Percentiles rank a stretch among this genome's conserved stretches.
phyloP scores from a whole-genome alignment of 2,329 filamentous ascomycete species.

The Keithomyces neogunnii region DNA sequence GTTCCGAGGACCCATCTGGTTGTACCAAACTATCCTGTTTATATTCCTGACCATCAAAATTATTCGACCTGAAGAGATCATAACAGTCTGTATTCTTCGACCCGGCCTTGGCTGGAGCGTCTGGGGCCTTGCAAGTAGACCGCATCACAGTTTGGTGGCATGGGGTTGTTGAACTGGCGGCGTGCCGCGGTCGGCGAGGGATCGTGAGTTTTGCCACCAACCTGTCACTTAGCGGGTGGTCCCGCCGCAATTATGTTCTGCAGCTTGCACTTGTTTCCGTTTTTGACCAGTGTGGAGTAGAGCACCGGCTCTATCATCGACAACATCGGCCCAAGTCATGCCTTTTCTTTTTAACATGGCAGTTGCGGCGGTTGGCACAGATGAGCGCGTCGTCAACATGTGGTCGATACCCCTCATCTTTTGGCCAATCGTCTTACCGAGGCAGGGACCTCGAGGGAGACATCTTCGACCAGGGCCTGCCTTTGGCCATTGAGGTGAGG shows the following conservation, averaged over 20 bases:
- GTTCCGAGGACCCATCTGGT: background rate
- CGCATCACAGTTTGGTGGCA: background rate
- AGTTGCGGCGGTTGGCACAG: too few species aligned
- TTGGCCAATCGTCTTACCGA: constrained; percentile 14
- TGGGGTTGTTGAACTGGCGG: background rate
- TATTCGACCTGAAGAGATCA: background rate
- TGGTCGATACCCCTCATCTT: background rate
- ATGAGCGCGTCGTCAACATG: too few species aligned
- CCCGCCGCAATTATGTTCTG: constrained; percentile 4
- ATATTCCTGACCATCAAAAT: background rate
- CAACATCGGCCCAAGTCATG: too few species aligned
- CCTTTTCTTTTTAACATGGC: too few species aligned
- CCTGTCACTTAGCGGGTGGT: background rate
- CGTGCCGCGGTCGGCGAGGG: background rate
- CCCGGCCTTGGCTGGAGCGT: background rate
- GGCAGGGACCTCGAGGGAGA: constrained; percentile 3
- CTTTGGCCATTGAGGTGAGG: too few species aligned
- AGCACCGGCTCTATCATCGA: too few species aligned
- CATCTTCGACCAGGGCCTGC: background rate
- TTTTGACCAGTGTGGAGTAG: background rate
- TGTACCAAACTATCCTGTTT: background rate
- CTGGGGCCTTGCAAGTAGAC: background rate
- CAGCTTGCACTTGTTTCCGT: constrained; percentile 1
- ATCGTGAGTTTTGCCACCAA: background rate
- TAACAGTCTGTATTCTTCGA: background rate